Conservation (phyloP, 139 green algal genomes). For the Pedinophyceae sp. region DNA sequence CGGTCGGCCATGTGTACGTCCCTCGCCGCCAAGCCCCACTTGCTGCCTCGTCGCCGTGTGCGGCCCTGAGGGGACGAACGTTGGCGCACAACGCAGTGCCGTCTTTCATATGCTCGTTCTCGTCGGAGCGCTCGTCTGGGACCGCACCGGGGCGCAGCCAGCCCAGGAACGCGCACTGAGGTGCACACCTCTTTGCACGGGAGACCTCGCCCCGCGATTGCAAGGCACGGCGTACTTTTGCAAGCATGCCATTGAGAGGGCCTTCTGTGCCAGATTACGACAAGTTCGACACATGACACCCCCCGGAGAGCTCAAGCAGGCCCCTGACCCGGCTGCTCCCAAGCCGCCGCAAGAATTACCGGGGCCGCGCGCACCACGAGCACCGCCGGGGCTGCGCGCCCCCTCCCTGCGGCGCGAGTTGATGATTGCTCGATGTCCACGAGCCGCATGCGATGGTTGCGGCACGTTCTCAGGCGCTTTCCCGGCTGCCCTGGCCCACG, state of each 20-base stretch:
- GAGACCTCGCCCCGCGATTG: no score
- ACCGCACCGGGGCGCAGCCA: no score
- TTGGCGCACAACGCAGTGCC: no score
- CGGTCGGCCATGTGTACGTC: slow-evolving; percentile 59
- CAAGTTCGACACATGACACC: no score
- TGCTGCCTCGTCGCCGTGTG: background rate
- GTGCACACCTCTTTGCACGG: no score
- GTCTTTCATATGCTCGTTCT: background rate
- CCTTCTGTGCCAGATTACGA: no score
- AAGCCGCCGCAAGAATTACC: no score
- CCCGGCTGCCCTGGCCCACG: background rate
- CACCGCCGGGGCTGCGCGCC: background rate
- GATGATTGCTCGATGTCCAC: slow-evolving; percentile 1
- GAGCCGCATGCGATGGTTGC: background rate
- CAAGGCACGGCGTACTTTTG: no score
- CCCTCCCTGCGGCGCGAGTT: slow-evolving; percentile 2
- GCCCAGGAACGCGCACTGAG: no score
- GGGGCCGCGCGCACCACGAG: background rate
- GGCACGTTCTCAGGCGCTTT: slow-evolving; percentile 1
- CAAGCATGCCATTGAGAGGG: no score
- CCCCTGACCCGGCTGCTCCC: no score
- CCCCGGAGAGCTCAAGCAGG: no score
- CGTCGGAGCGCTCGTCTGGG: background rate
- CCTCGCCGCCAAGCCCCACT: background rate
- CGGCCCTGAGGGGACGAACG: background rate